Percentiles rank a stretch among this genome's conserved stretches.
Conservation (phyloP, 2,329 filamentous ascomycete species). For the Pseudocercospora cruenta region DNA sequence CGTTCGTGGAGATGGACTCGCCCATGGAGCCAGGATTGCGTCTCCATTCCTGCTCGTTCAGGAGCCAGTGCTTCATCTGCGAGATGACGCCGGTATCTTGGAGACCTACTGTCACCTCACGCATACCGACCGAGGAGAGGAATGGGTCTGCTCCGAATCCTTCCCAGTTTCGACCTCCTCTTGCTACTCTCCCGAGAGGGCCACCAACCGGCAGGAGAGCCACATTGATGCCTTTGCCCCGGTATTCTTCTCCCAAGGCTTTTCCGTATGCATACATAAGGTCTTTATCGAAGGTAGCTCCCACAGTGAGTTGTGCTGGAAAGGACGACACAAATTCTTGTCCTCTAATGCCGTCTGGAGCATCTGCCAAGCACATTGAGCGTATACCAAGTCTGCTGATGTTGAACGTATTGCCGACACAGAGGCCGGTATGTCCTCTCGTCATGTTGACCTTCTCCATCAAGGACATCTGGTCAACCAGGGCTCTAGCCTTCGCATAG, state of each 20-base stretch:
- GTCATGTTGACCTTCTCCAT: conserved; percentile 43
- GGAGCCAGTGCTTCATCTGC: conserved; percentile 56
- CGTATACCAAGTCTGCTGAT: conserved; percentile 72
- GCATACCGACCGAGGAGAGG: conserved; percentile 57
- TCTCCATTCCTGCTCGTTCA: conserved; percentile 63
- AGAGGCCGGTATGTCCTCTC: conserved; percentile 46
- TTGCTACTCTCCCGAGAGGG: conserved; percentile 47
- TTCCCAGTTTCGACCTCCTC: conserved; percentile 48
- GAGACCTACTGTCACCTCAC: conserved; percentile 58
- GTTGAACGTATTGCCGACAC: conserved; percentile 76
- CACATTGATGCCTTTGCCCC: conserved; percentile 37
- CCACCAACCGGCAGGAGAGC: conserved; percentile 70
- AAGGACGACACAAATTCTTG: conserved; percentile 77
- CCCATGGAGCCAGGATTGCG: conserved; percentile 41
- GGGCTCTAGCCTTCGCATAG: conserved; percentile 36
- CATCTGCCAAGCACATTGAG: conserved; percentile 44
- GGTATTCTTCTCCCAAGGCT: conserved; percentile 53
- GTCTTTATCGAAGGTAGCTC: conserved; percentile 56
- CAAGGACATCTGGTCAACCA: conserved; percentile 41
- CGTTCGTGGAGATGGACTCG: conserved; percentile 55
- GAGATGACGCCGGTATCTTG: conserved; percentile 42
- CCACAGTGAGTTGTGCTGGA: conserved; percentile 70
- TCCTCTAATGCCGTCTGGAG: conserved; percentile 65
- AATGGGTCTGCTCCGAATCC: conserved; percentile 70
- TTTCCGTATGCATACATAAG: conserved; percentile 57